A percentile compares a stretch with the other conserved stretches of the same genome.
These are phyloP conservation scores for Apostasia shenzhenica DNA, from an alignment of 106 monocot species.

Conservation along the genomic window DNA sequence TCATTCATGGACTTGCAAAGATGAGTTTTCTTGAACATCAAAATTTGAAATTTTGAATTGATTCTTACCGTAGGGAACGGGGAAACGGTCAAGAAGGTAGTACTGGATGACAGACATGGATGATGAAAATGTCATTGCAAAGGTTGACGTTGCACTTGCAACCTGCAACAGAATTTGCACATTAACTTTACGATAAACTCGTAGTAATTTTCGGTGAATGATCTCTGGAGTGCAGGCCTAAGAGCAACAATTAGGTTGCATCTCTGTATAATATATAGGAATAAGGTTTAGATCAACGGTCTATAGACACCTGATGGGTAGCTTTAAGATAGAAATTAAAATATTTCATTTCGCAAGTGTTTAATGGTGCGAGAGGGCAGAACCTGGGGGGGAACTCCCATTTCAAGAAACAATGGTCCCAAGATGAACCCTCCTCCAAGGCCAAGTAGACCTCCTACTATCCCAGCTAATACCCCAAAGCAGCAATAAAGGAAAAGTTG, in stretches of 20 bases:
- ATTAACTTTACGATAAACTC: too few species aligned
- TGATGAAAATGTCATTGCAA: constrained; percentile 51
- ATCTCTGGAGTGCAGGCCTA: too few species aligned
- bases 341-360: too few species aligned
- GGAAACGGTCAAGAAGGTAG: constrained; percentile 44
- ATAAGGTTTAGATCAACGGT: too few species aligned
- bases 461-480: constrained; percentile 48
- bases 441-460: constrained; percentile 52
- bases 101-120: constrained; percentile 51
- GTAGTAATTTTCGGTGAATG: too few species aligned
- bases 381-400: constrained; percentile 59
- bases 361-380: background rate
- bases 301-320: too few species aligned
- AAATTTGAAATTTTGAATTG: background rate
- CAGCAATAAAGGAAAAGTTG: constrained; percentile 46
- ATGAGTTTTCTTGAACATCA: background rate
- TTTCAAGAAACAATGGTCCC: constrained; percentile 53
- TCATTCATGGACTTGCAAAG: background rate
- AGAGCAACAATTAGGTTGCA: too few species aligned
- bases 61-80: constrained; percentile 35
- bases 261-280: too few species aligned
- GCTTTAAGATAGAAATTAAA: too few species aligned
- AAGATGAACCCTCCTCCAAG: constrained; percentile 64
- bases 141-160: constrained; percentile 52
- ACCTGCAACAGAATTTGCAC: constrained; percentile 12